These are phyloP conservation scores for Babesia bovis DNA, from an alignment of 169 alveolate genomes.

Conservation along the genomic window DNA sequence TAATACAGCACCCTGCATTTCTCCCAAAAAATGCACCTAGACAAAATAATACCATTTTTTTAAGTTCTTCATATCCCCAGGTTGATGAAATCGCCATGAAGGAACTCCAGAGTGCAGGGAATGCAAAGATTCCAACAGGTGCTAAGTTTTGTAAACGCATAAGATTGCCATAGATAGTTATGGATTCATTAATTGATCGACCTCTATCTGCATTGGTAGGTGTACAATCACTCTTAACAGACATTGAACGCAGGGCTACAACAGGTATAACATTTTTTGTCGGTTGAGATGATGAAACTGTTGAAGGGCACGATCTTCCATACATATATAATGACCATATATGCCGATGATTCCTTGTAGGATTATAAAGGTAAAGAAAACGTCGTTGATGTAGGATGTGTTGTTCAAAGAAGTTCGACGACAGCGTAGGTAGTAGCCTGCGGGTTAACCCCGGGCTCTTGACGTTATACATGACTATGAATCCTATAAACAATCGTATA, in stretches of 20 bases:
- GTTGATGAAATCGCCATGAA: constrained; percentile 50
- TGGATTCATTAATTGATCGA: not conserved
- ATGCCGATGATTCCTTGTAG: no score
- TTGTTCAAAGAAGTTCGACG: no score
- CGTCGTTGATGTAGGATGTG: no score
- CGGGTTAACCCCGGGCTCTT: no score
- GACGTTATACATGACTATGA: no score
- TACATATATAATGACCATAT: no score
- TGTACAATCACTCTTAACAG: not conserved
- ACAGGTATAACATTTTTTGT: no score
- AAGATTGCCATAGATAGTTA: constrained; percentile 24
- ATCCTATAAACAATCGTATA: no score
- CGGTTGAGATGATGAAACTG: no score
- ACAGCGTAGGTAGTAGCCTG: no score
- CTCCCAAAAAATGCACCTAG: constrained; percentile 71
- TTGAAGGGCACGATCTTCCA: not conserved
- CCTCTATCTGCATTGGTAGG: not conserved
- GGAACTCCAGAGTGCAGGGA: constrained; percentile 67
- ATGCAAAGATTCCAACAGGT: constrained; percentile 49
- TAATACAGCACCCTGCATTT: constrained; percentile 79
- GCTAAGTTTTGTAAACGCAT: constrained; percentile 48
- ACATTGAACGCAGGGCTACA: not conserved
- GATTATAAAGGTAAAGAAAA: no score
- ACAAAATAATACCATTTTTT: constrained; percentile 52
- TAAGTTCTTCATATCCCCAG: constrained; percentile 31